Evolutionary conservation across 257 asterid genomes (phyloP).

Genomic region (Catharanthus roseus): DNA sequence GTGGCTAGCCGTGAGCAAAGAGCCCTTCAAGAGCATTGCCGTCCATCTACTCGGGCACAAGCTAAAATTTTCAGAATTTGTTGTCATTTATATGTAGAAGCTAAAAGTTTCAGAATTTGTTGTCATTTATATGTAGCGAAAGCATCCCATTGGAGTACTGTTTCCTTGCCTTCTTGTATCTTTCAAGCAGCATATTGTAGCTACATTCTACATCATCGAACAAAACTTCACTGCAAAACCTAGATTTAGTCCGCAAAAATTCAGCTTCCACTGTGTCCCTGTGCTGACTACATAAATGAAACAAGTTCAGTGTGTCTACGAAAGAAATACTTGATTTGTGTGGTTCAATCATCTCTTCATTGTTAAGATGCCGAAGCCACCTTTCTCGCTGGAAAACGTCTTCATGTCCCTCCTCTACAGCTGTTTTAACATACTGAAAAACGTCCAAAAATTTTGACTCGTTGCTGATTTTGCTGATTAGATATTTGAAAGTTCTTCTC

Average conservation of each 20-base stretch:
- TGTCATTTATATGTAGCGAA: slow-evolving; percentile 32
- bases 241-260: slow-evolving; percentile 36
- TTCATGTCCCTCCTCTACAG: slow-evolving; percentile 39
- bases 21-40: background rate
- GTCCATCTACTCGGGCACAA: background rate
- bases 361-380: slow-evolving; percentile 48
- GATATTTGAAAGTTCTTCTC: slow-evolving; percentile 33
- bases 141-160: slow-evolving; percentile 68
- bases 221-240: slow-evolving; percentile 47
- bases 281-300: slow-evolving; percentile 23
- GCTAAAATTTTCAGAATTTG: background rate
- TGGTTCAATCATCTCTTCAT: slow-evolving; percentile 27
- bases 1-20: background rate
- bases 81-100: background rate
- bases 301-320: slow-evolving; percentile 23
- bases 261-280: slow-evolving; percentile 36
- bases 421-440: slow-evolving; percentile 31
- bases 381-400: slow-evolving; percentile 51
- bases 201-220: slow-evolving; percentile 38
- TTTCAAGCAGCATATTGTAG: slow-evolving; percentile 48
- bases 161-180: slow-evolving; percentile 56
- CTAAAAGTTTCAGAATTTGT: background rate
- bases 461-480: slow-evolving; percentile 33
- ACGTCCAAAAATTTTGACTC: slow-evolving; percentile 42
- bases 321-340: slow-evolving; percentile 21